Evolutionary conservation across 1,139 yeast species (phyloP).

Genomic region (Hyphopichia fennica): DNA sequence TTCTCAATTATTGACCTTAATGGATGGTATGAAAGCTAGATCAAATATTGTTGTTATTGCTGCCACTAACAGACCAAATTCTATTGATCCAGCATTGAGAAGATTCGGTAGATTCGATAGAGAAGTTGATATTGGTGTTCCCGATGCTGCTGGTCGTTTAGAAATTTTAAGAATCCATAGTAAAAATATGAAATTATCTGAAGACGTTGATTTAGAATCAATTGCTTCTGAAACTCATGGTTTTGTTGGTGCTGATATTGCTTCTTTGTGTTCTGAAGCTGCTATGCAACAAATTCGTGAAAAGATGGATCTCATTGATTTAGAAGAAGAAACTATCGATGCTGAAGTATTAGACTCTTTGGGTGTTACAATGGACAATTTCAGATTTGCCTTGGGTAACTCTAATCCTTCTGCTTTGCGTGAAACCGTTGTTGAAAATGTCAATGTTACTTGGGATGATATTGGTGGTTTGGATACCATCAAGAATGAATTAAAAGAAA

Average conservation of each 20-base stretch:
- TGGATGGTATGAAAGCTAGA: constrained; percentile 99
- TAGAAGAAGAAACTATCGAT: constrained; percentile 97
- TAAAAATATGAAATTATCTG: constrained; percentile 95
- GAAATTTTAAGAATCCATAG: constrained; percentile 87
- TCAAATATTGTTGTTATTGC: constrained; percentile 92
- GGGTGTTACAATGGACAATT: constrained; percentile 99
- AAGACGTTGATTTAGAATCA: constrained; percentile 92
- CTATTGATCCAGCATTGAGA: constrained; percentile 97
- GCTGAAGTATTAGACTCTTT: constrained; percentile 95
- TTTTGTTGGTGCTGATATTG: constrained; percentile 87
- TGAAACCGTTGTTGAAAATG: constrained; percentile 98
- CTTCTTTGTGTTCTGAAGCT: constrained; percentile 95
- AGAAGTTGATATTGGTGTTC: constrained; percentile 98
- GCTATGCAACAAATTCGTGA: constrained; percentile 95
- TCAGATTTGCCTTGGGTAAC: constrained; percentile 95
- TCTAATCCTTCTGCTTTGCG: constrained; percentile 99
- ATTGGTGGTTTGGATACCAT: constrained; percentile 94
- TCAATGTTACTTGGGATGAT: constrained; percentile 98
- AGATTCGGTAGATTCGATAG: constrained; percentile 99
- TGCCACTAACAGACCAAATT: constrained; percentile 93
- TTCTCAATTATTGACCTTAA: constrained; percentile 90
- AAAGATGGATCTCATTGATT: constrained; percentile 96
- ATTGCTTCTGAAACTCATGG: constrained; percentile 85
- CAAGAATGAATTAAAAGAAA: constrained; percentile 95
- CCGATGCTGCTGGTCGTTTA: constrained; percentile 97